Evolutionary conservation across 2,329 filamentous ascomycete genomes (phyloP).

Genomic region (Chaetomiaceae sp.): DNA sequence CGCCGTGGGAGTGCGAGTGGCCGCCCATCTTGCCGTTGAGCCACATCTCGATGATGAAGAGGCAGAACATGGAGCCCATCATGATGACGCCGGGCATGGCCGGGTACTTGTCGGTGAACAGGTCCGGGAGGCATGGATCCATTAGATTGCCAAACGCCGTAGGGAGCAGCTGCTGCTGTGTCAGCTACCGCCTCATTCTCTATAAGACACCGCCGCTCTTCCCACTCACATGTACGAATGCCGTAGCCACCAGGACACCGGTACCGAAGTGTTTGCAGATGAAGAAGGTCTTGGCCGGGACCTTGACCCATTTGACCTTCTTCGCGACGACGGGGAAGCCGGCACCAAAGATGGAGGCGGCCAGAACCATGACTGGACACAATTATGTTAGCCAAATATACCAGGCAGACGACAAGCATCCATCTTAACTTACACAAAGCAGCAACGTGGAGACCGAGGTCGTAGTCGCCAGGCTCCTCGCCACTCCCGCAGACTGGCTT

Average conservation of each 20-base stretch:
- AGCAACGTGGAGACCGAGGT: slow-evolving; percentile 37
- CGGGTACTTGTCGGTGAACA: slow-evolving; percentile 56
- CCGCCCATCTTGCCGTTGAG: slow-evolving; percentile 52
- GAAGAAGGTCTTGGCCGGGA: slow-evolving; percentile 54
- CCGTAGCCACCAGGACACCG: slow-evolving; percentile 66
- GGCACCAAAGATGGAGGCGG: slow-evolving; percentile 39
- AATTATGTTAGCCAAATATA: slow-evolving; percentile 3
- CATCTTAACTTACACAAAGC: slow-evolving; percentile 37
- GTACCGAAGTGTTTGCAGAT: slow-evolving; percentile 65
- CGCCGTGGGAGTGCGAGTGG: slow-evolving; percentile 54
- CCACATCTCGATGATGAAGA: slow-evolving; percentile 61
- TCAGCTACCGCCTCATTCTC: slow-evolving; percentile 3
- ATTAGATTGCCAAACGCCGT: slow-evolving; percentile 52
- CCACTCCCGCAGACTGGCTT: slow-evolving; percentile 39
- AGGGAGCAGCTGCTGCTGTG: slow-evolving; percentile 44
- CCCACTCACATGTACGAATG: slow-evolving; percentile 60
- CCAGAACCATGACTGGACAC: slow-evolving; percentile 38
- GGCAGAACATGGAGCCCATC: slow-evolving; percentile 56
- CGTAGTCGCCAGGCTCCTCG: slow-evolving; percentile 36
- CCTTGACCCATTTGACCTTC: slow-evolving; percentile 54
- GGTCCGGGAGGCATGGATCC: slow-evolving; percentile 52
- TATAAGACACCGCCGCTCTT: not conserved
- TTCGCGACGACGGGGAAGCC: slow-evolving; percentile 50
- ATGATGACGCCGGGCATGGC: slow-evolving; percentile 61
- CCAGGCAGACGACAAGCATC: not conserved